A percentile compares a stretch with the other conserved stretches of the same genome.
Conservation (phyloP, 106 monocot genomes). For the Apostasia shenzhenica region DNA sequence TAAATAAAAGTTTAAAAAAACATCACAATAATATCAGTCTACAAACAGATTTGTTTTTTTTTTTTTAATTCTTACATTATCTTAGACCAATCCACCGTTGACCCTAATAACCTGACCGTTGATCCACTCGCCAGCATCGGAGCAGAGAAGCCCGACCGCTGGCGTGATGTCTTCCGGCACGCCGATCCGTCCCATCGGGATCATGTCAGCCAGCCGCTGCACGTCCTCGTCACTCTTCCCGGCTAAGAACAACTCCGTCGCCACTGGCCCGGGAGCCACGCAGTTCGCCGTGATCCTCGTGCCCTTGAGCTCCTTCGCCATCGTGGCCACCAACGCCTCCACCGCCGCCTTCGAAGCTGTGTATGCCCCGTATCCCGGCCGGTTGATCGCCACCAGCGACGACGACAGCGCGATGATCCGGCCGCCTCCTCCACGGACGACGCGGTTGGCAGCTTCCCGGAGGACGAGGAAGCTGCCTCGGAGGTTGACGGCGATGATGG, state of each 20-base stretch:
- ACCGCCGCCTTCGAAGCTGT: slow-evolving; percentile 62
- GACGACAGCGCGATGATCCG: slow-evolving; percentile 37
- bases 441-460: slow-evolving; percentile 34
- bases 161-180: slow-evolving; percentile 45
- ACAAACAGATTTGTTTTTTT: too few relatives aligned
- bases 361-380: slow-evolving; percentile 43
- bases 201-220: slow-evolving; percentile 3
- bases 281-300: slow-evolving; percentile 45
- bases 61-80: too few relatives aligned
- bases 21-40: too few relatives aligned
- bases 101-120: slow-evolving; percentile 65
- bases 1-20: too few relatives aligned
- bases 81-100: slow-evolving; percentile 42
- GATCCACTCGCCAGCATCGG: slow-evolving; percentile 50
- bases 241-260: slow-evolving; percentile 42
- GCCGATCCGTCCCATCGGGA: slow-evolving; percentile 35
- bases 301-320: slow-evolving; percentile 60
- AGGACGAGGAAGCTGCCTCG: slow-evolving; percentile 51
- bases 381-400: slow-evolving; percentile 20
- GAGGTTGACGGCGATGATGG: slow-evolving; percentile 34
- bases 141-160: slow-evolving; percentile 59
- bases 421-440: slow-evolving; percentile 46
- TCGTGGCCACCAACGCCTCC: slow-evolving; percentile 36
- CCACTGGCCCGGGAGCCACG: slow-evolving; percentile 59
- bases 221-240: slow-evolving; percentile 42